phyloP scores from a whole-genome alignment of 2,329 filamentous ascomycete species.

The Daldinia eschscholtzii region DNA sequence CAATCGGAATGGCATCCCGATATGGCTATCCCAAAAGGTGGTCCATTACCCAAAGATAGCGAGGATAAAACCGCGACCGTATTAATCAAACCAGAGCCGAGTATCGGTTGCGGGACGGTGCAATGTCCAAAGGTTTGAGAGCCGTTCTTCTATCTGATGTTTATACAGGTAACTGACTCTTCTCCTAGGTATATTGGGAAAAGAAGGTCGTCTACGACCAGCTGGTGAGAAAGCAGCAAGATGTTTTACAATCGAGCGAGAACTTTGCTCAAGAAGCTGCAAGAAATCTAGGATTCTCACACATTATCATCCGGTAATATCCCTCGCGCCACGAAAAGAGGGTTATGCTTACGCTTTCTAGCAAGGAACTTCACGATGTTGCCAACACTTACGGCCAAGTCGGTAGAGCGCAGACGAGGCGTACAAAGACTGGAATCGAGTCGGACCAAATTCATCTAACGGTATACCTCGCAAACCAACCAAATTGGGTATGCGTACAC shows the following conservation, averaged over 20 bases:
- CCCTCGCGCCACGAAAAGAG: too few relatives aligned
- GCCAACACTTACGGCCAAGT: slow-evolving; percentile 1
- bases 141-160: not conserved
- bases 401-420: not conserved
- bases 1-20: slow-evolving; percentile 3
- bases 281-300: not conserved
- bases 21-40: not conserved
- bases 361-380: not conserved
- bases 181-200: not conserved
- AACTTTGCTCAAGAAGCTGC: not conserved
- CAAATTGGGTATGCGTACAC: slow-evolving; percentile 2
- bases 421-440: not conserved
- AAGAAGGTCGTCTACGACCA: not conserved
- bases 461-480: not conserved
- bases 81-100: slow-evolving; percentile 1
- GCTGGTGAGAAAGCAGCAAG: not conserved
- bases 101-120: not conserved
- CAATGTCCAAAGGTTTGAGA: slow-evolving; percentile 1
- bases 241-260: not conserved
- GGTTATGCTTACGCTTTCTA: not conserved
- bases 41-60: not conserved
- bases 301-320: slow-evolving; percentile 1
- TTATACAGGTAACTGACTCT: not conserved
- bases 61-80: not conserved
- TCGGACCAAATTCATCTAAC: not conserved